These are phyloP conservation scores for Chaetomium globosum DNA, from an alignment of 2,329 filamentous ascomycete species.

Conservation along the genomic window DNA sequence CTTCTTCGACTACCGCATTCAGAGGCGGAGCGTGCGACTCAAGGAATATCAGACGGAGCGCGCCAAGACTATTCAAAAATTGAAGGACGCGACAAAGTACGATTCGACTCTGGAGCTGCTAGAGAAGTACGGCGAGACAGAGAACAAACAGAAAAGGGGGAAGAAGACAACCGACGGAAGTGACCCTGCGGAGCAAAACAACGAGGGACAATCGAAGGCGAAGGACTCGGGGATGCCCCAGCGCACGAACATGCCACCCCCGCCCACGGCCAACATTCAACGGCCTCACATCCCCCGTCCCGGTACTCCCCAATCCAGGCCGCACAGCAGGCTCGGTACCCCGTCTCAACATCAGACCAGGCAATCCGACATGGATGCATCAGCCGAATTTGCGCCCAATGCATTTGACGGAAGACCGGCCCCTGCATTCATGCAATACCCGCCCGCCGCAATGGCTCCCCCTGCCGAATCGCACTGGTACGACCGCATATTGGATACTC, in stretches of 20 bases:
- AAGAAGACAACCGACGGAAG: slow-evolving; percentile 38
- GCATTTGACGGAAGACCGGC: slow-evolving; percentile 53
- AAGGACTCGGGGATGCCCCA: slow-evolving; percentile 29
- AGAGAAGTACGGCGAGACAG: slow-evolving; percentile 84
- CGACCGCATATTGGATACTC: slow-evolving; percentile 85
- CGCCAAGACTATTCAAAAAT: slow-evolving; percentile 83
- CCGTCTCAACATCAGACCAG: slow-evolving; percentile 28
- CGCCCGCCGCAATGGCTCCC: slow-evolving; percentile 33
- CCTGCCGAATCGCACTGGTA: slow-evolving; percentile 73
- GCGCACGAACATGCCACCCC: slow-evolving; percentile 50
- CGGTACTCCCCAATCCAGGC: slow-evolving; percentile 39
- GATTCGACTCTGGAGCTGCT: slow-evolving; percentile 90
- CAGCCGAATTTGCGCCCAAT: slow-evolving; percentile 74
- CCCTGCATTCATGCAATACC: slow-evolving; percentile 38
- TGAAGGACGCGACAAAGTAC: slow-evolving; percentile 94
- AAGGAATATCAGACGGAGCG: slow-evolving; percentile 78
- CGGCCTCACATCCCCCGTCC: slow-evolving; percentile 42
- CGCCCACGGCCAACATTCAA: slow-evolving; percentile 65
- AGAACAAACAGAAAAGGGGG: slow-evolving; percentile 49
- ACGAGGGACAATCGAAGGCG: slow-evolving; percentile 33
- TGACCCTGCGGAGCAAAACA: slow-evolving; percentile 36
- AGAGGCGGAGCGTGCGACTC: slow-evolving; percentile 67
- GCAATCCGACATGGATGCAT: slow-evolving; percentile 43
- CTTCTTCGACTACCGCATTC: slow-evolving; percentile 81
- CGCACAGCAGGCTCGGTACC: slow-evolving; percentile 26